Percentiles rank a stretch among this genome's conserved stretches.
Evolutionary conservation across 768 basidiomycete species (phyloP).

Genomic region (Mycena floridula): DNA sequence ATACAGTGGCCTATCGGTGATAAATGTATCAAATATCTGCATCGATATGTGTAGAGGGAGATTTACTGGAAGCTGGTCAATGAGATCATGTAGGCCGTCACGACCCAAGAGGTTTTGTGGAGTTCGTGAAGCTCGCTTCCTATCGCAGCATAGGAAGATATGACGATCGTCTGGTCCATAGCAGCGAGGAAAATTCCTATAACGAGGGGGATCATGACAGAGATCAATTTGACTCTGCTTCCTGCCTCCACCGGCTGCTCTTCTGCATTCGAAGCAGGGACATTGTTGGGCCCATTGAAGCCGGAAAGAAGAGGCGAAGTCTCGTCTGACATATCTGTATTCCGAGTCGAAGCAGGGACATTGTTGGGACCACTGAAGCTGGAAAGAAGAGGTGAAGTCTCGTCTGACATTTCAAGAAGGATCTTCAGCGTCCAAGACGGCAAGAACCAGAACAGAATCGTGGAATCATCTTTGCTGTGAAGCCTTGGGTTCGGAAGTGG

Average conservation of each 20-base stretch:
- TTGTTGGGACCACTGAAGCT: conserved; percentile 8
- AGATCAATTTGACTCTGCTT: conserved; percentile 1
- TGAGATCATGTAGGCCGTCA: conserved; percentile 57
- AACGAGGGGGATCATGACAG: conserved; percentile 37
- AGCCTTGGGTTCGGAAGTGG: too few species aligned
- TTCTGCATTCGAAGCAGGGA: conserved; percentile 3
- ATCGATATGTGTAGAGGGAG: not conserved
- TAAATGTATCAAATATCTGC: not conserved
- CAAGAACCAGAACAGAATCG: too few species aligned
- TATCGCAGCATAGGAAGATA: conserved; percentile 48
- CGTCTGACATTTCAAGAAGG: conserved; percentile 33
- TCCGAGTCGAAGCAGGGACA: conserved; percentile 6
- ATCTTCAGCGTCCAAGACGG: too few species aligned
- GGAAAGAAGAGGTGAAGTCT: conserved; percentile 27
- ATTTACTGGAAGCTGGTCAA: conserved; percentile 55
- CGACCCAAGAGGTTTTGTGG: conserved; percentile 63
- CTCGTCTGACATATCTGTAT: conserved; percentile 33
- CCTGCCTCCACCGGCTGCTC: not conserved
- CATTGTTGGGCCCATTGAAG: conserved; percentile 8
- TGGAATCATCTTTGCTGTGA: too few species aligned
- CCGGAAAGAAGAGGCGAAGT: conserved; percentile 25
- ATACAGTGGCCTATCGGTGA: conserved; percentile 40
- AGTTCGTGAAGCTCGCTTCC: conserved; percentile 56
- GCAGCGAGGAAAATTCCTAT: conserved; percentile 41
- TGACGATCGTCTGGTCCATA: conserved; percentile 45